Percentiles rank a stretch among this genome's conserved stretches.
These are phyloP conservation scores for Moricandia moricandioides DNA, from an alignment of 345 rosid species.

Conservation along the genomic window DNA sequence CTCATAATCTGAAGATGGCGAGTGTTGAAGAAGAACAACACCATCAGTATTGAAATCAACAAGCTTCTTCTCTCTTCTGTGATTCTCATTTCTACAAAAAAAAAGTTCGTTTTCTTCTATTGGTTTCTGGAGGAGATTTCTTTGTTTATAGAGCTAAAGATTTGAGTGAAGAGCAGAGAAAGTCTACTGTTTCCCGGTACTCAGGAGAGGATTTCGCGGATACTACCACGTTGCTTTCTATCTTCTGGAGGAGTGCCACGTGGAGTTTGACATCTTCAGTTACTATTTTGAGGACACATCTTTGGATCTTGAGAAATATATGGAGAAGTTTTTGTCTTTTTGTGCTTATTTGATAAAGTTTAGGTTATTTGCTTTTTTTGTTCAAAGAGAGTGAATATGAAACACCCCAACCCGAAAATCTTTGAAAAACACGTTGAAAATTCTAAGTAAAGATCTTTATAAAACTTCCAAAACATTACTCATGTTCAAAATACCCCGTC, in stretches of 20 bases:
- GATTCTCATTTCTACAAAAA: neutral
- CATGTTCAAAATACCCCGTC: too few species aligned
- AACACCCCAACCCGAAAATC: too few species aligned
- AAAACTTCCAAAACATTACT: too few species aligned
- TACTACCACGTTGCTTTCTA: constrained; percentile 1
- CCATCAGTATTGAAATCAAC: constrained; percentile 3
- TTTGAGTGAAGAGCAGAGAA: constrained; percentile 2
- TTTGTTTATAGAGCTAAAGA: constrained; percentile 26
- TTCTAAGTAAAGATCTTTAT: too few species aligned
- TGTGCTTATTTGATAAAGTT: constrained; percentile 8
- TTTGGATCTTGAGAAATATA: constrained; percentile 15
- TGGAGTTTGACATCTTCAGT: constrained; percentile 31
- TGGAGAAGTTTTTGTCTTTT: constrained; percentile 9
- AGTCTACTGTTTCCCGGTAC: constrained; percentile 19
- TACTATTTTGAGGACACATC: constrained; percentile 33
- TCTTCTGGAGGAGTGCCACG: constrained; percentile 18
- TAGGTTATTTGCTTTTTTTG: neutral
- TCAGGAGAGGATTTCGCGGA: constrained; percentile 12
- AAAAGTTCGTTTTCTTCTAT: neutral
- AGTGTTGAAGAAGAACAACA: constrained; percentile 29
- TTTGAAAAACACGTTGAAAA: too few species aligned
- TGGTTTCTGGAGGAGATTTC: neutral
- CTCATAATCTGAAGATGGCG: constrained; percentile 26
- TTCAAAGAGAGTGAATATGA: too few species aligned
- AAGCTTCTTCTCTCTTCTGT: constrained; percentile 13